These are phyloP conservation scores for Cryptosporidium felis DNA, from an alignment of 169 alveolate genomes.

Conservation along the genomic window DNA sequence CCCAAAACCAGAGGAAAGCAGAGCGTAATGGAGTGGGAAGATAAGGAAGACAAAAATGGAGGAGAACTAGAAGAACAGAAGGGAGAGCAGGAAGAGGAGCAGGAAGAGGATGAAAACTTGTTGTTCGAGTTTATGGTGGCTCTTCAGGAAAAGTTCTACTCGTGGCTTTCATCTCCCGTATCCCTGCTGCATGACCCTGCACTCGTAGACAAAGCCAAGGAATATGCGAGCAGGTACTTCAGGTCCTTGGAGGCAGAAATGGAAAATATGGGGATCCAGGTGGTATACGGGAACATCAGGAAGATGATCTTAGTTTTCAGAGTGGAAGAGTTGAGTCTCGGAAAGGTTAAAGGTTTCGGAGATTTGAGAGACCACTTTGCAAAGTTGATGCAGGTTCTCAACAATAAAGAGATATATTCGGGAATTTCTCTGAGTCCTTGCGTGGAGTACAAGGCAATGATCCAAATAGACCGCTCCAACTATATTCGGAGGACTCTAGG, in stretches of 20 bases:
- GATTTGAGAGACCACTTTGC: slow-evolving; percentile 5
- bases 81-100: neutral
- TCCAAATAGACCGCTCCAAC: slow-evolving; percentile 46
- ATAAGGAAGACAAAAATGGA: neutral
- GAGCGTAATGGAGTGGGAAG: neutral
- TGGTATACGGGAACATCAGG: slow-evolving; percentile 53
- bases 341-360: neutral
- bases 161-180: slow-evolving; percentile 78
- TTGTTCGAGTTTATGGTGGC: slow-evolving; percentile 77
- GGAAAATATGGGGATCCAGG: slow-evolving; percentile 25
- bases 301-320: slow-evolving; percentile 21
- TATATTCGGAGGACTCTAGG: slow-evolving; percentile 52
- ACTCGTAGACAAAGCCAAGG: slow-evolving; percentile 72
- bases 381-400: slow-evolving; percentile 22
- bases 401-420: slow-evolving; percentile 7
- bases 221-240: slow-evolving; percentile 12
- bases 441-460: slow-evolving; percentile 46
- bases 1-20: too few relatives aligned
- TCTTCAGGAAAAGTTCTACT: slow-evolving; percentile 75
- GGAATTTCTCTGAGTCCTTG: slow-evolving; percentile 48
- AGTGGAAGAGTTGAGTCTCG: slow-evolving; percentile 13
- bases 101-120: slow-evolving; percentile 72
- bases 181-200: slow-evolving; percentile 79
- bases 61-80: neutral
- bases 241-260: slow-evolving; percentile 12